Evolutionary conservation across 2,329 filamentous ascomycete species (phyloP).

Genomic region (Trichoderma asperellum): DNA sequence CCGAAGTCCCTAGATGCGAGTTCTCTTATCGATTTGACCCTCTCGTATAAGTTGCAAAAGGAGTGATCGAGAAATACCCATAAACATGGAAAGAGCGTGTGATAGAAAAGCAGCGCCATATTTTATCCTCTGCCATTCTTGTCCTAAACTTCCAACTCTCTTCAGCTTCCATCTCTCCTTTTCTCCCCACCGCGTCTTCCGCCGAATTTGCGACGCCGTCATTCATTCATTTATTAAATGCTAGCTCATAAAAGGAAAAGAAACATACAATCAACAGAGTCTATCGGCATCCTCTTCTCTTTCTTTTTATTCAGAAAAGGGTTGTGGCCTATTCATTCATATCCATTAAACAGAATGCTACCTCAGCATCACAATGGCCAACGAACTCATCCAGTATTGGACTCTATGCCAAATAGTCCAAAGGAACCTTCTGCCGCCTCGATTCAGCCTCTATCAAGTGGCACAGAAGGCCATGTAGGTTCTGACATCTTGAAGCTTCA

Average conservation of each 20-base stretch:
- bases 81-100: background rate
- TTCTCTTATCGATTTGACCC: background rate
- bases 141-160: background rate
- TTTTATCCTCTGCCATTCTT: background rate
- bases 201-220: background rate
- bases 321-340: conserved; percentile 7
- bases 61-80: background rate
- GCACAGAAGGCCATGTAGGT: conserved; percentile 24
- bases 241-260: background rate
- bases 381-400: conserved; percentile 35
- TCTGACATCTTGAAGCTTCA: conserved; percentile 35
- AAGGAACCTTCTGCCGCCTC: conserved; percentile 26
- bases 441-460: conserved; percentile 22
- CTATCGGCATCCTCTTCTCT: background rate
- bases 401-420: conserved; percentile 30
- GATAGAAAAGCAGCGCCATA: background rate
- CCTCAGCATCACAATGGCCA: conserved; percentile 37
- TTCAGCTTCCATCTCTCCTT: background rate
- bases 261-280: background rate
- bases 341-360: conserved; percentile 37
- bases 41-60: background rate
- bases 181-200: background rate
- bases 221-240: conserved; percentile 24
- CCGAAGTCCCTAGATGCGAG: background rate
- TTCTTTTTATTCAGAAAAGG: background rate